Conservation (phyloP, 768 basidiomycete species). For the Leucocoprinus sp. region DNA sequence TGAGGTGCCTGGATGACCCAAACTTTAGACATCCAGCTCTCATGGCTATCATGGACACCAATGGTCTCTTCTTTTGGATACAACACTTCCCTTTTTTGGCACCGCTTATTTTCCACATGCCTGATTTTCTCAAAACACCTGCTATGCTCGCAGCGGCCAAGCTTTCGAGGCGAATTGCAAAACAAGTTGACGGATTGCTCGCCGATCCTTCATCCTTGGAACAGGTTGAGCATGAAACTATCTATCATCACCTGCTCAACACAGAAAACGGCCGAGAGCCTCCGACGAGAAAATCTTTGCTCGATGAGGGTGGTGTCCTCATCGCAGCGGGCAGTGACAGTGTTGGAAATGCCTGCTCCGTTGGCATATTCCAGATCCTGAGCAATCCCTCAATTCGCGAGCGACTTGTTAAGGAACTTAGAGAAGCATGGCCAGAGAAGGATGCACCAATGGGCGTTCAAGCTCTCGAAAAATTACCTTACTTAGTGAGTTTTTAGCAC, state of each 20-base stretch:
- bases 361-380: conserved; percentile 29
- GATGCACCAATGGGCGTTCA: conserved; percentile 24
- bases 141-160: conserved; percentile 12
- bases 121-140: conserved; percentile 15
- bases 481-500: conserved; percentile 27
- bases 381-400: conserved; percentile 21
- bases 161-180: conserved; percentile 1
- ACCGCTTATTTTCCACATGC: conserved; percentile 12
- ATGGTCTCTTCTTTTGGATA: conserved; percentile 8
- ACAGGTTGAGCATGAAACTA: conserved; percentile 24
- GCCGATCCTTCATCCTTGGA: conserved; percentile 18
- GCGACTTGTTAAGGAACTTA: conserved; percentile 21
- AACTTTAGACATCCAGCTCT: conserved; percentile 20
- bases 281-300: background rate
- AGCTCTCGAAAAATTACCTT: conserved; percentile 37
- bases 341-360: conserved; percentile 29
- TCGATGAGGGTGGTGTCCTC: conserved; percentile 1
- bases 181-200: conserved; percentile 20
- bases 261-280: background rate
- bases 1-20: conserved; percentile 17
- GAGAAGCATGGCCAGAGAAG: conserved; percentile 29
- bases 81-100: conserved; percentile 18
- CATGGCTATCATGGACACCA: conserved; percentile 15
- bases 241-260: conserved; percentile 24
- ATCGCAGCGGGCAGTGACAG: conserved; percentile 35